phyloP scores from a whole-genome alignment of 2,329 filamentous ascomycete genomes.

The Botrytis byssoidea region DNA sequence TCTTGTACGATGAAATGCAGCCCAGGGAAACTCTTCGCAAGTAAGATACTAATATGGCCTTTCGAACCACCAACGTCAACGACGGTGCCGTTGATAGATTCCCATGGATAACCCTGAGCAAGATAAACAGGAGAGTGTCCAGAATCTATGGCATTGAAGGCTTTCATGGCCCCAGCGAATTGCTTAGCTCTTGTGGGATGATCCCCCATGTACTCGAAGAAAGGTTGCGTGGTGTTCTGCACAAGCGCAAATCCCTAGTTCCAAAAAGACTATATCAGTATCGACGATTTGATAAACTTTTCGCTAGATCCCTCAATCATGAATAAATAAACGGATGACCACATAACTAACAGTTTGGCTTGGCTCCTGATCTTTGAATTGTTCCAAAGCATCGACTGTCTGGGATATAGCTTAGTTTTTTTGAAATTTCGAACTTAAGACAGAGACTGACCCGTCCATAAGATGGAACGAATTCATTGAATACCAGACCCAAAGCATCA shows the following conservation, averaged over 20 bases:
- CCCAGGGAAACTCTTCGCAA: slow-evolving; percentile 28
- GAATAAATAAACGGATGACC: background rate
- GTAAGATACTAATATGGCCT: slow-evolving; percentile 30
- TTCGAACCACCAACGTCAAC: slow-evolving; percentile 31
- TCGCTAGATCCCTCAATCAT: background rate
- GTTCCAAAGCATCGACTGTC: background rate
- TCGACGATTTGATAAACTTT: background rate
- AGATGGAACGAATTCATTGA: background rate
- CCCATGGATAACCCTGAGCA: background rate
- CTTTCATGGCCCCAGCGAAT: background rate
- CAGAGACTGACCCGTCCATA: background rate
- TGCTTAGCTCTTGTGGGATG: background rate
- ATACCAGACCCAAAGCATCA: background rate
- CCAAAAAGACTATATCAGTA: background rate
- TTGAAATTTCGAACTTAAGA: background rate
- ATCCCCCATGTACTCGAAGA: background rate
- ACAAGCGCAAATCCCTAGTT: background rate
- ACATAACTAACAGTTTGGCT: background rate
- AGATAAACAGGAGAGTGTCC: background rate
- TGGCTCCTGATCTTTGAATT: background rate
- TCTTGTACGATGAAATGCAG: slow-evolving; percentile 34
- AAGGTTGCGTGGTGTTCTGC: background rate
- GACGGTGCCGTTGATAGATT: background rate
- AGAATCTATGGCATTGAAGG: background rate
- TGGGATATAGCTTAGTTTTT: background rate